Percentiles rank a stretch among this genome's conserved stretches.
phyloP scores from a whole-genome alignment of 257 asterid species.

The Penstemon barbatus region DNA sequence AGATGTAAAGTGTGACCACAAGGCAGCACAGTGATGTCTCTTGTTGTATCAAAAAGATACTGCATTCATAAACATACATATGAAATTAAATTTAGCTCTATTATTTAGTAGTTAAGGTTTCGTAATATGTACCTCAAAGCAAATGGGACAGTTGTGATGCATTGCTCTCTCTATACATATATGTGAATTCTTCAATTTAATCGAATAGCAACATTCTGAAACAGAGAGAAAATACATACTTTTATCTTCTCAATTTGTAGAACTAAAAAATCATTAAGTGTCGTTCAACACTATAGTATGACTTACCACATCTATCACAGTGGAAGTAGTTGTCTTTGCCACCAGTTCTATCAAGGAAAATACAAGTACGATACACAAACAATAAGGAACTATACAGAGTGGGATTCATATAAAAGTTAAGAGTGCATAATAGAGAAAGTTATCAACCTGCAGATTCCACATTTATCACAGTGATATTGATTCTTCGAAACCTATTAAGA shows the following conservation, averaged over 20 bases:
- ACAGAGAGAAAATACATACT: neutral
- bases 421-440: neutral
- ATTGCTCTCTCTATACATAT: conserved; percentile 70
- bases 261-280: neutral
- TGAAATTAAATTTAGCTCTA: neutral
- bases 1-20: conserved; percentile 82
- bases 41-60: conserved; percentile 63
- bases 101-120: too few species aligned
- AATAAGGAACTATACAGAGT: neutral
- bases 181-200: conserved; percentile 51
- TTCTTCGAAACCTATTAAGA: conserved; percentile 52
- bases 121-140: conserved; percentile 58
- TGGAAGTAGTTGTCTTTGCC: conserved; percentile 63
- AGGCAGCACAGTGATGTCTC: conserved; percentile 47
- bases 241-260: neutral
- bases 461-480: conserved; percentile 66
- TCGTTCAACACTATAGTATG: neutral
- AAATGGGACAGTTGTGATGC: conserved; percentile 78
- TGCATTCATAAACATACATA: conserved; percentile 27
- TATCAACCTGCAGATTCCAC: conserved; percentile 69
- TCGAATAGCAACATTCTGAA: conserved; percentile 70
- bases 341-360: conserved; percentile 47
- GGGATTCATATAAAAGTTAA: neutral
- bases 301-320: conserved; percentile 58
- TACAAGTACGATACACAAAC: neutral